Base-by-base conservation (phyloP, 345 rosid genomes). In the Populus davidiana region DNA sequence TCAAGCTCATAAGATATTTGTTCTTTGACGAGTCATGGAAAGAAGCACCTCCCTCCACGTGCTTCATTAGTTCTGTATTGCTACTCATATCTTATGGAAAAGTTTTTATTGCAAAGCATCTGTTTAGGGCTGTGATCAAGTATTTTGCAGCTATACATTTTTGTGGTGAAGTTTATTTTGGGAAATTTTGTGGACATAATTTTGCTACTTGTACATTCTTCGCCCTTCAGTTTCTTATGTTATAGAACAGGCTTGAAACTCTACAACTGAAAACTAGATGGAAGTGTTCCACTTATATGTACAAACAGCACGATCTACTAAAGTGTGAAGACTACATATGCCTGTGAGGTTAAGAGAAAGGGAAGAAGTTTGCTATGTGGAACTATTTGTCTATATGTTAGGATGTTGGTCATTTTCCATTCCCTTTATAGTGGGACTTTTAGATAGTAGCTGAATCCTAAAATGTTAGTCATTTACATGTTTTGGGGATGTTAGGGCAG, bases 251-350 rank as follows among this genome's bases (percentile, higher is more conserved):
- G 8, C 23, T 25, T n/a, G 67, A 61, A 50, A 61, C 39, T n/a
- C 63, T 61, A 38, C 68, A 73, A 73, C 36, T 61, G 54, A 43
- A 23, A 61, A 73, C 25, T 56, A 56, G 33, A 35, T 72, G 29
- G 50, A 72, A 56, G 67, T 36, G 5, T 59, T 36, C 50, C 13
- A 72, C 11, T 9, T 54, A 0, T 54, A n/a, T 33, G n/a, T 73
- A 59, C 76, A 61, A 61, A 21, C 68, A 73, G n/a, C 49, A 36
- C 23, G 6, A 63, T 38, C 76, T 73, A 36, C 52, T 61, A 63
- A 73, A 71, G 74, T 29, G 29, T 52, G 43, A 71, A 50, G 74
- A 52, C 27, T 50, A 18, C 33, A 47, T 71, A 27, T 13, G 41
- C 7, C 44, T 52, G 18, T 71, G 35, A 71, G 64, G 64, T 71